Evolutionary conservation across 2,329 filamentous ascomycete genomes (phyloP).

Genomic region (Trichoderma endophyticum): DNA sequence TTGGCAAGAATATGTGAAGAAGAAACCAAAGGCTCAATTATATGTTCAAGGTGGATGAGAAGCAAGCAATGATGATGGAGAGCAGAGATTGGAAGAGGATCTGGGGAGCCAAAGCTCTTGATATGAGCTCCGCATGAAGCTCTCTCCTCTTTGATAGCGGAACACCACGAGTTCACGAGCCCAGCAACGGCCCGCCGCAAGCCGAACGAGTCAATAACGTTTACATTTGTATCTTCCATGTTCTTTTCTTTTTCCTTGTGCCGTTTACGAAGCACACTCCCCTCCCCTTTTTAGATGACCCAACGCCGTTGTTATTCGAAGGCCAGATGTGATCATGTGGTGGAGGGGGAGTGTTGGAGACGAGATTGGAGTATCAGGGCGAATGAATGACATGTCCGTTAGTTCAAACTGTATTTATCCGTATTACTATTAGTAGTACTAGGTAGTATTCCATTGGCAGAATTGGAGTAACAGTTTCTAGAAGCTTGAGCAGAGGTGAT

Average conservation of each 20-base stretch:
- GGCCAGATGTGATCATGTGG: neutral
- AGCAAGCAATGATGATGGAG: neutral
- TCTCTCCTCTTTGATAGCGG: neutral
- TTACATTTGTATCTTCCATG: neutral
- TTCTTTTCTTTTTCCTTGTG: neutral
- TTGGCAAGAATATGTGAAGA: neutral
- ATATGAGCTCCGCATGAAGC: neutral
- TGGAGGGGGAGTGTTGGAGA: neutral
- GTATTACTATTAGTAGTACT: neutral
- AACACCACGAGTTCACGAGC: neutral
- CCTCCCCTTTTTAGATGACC: neutral
- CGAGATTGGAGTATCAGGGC: neutral
- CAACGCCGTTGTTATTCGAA: neutral
- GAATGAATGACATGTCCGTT: neutral
- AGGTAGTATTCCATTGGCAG: neutral
- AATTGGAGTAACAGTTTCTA: neutral
- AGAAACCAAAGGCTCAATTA: neutral
- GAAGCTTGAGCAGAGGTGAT: neutral
- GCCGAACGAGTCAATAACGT: neutral
- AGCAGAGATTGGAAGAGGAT: neutral
- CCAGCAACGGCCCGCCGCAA: neutral
- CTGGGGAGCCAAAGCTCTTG: constrained; percentile 7
- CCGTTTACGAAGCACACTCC: neutral
- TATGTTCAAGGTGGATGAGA: neutral
- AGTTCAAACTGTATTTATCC: neutral